These are phyloP conservation scores for Tilletia walkeri DNA, from an alignment of 1,284 basidiomycete genomes.

Conservation along the genomic window DNA sequence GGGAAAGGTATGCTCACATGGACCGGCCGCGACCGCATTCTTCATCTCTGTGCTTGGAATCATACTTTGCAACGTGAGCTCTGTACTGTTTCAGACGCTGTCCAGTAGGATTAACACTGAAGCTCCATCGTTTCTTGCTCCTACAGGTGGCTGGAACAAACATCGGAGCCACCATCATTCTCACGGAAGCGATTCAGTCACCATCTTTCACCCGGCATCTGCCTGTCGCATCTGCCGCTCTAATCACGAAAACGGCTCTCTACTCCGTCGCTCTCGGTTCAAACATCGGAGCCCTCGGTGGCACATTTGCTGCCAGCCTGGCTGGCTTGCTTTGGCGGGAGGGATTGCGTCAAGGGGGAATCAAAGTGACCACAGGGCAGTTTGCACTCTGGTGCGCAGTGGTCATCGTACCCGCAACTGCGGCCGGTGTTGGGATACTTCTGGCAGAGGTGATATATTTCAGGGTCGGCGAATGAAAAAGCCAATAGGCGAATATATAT, in stretches of 20 bases:
- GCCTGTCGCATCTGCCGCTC: constrained; percentile 8
- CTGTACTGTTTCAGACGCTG: background rate
- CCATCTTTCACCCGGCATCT: constrained; percentile 31
- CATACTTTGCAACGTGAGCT: constrained; percentile 74
- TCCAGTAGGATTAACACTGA: constrained; percentile 5
- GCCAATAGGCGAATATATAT: too few relatives aligned
- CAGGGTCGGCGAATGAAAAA: background rate
- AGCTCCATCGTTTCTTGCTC: background rate
- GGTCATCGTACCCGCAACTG: constrained; percentile 45
- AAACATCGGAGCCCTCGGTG: constrained; percentile 88
- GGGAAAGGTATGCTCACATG: constrained; percentile 58
- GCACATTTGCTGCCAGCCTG: constrained; percentile 84
- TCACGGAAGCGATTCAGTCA: constrained; percentile 65
- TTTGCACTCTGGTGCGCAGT: constrained; percentile 75
- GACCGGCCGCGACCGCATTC: constrained; percentile 58
- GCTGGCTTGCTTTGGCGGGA: constrained; percentile 83
- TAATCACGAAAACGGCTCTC: constrained; percentile 56
- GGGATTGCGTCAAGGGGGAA: constrained; percentile 76
- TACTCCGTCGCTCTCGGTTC: constrained; percentile 74
- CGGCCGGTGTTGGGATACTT: constrained; percentile 50
- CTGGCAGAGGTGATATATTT: constrained; percentile 49
- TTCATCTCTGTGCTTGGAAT: constrained; percentile 64
- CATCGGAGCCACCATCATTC: constrained; percentile 90
- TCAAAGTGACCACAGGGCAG: constrained; percentile 66
- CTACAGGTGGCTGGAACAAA: constrained; percentile 75